Evolutionary conservation across 495 filamentous ascomycete genomes (phyloP), one percentile per base, ranked within the genome.

Genomic region (Cryomyces antarcticus): DNA sequence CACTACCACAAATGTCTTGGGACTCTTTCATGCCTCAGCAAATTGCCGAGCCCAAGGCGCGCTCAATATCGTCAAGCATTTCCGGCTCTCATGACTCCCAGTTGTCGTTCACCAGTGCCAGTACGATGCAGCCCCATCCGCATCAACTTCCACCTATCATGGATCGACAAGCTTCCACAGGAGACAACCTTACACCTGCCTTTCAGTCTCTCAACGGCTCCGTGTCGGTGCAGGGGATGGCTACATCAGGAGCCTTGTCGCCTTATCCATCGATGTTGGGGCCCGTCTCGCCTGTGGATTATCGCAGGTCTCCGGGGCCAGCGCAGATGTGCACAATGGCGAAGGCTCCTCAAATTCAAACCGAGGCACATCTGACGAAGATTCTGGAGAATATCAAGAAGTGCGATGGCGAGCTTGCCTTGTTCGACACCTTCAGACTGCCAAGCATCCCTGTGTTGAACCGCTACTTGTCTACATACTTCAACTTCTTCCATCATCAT

Each of bases 401-500:
- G 45, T 74, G 70, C 39, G 88, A 96, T 54, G 74, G 59, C 52
- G 82, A 93, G 50, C 73, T 76, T 43, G 75, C 80, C n/a, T 74
- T 94, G 41, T 76, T 84, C 10, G 82, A 85, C 35, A 82, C 76
- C 47, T 95, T 97, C 70, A 81, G 85, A 51, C 71, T 93, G 24
- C 92, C 89, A 7, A 74, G 66, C 52, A 69, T 80, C 38, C 62
- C 68, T 24, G 78, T 79, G 12, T 59, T 96, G 52, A 96, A 97
- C 61, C 71, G 82, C 50, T 94, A 88, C 55, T 67, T 96, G 33
- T 77, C 86, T 13, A 93, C 87, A 3, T 97, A 97, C 69, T 97
- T 95, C 62, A 85, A 82, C 52, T 66, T 94, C 53, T 96, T 96
- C 61, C 89, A 97, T 57, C 92, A 89, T 48, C 89, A 97, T 56